Conservation (phyloP, 257 asterid species). For the Schizonepeta tenuifolia region DNA sequence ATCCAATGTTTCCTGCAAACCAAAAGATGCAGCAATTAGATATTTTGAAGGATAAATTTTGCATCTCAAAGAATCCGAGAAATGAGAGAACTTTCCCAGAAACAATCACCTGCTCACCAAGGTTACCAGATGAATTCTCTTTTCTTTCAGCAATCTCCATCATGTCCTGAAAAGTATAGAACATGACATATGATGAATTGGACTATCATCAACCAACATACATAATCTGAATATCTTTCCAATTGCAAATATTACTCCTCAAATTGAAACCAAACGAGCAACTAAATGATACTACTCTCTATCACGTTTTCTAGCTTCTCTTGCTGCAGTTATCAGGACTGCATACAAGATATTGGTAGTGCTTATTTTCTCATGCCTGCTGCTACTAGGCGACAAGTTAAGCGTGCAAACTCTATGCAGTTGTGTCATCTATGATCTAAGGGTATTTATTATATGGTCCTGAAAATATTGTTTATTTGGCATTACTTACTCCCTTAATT, state of each 20-base stretch:
- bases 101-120: constrained; percentile 43
- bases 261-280: not conserved
- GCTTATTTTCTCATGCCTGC: no score
- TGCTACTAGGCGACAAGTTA: no score
- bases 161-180: constrained; percentile 39
- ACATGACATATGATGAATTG: constrained; percentile 23
- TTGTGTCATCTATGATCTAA: no score
- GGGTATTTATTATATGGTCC: no score
- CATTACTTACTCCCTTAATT: not conserved
- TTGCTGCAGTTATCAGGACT: no score
- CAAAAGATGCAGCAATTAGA: not conserved
- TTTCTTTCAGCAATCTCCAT: constrained; percentile 43
- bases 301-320: no score
- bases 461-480: not conserved
- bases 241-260: not conserved
- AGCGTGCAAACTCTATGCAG: no score
- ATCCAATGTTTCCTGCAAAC: constrained; percentile 42
- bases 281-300: no score
- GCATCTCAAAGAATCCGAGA: not conserved
- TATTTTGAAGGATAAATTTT: not conserved
- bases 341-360: no score
- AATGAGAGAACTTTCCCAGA: not conserved
- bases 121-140: constrained; percentile 39
- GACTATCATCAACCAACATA: constrained; percentile 5
- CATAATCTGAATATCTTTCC: not conserved